Conservation (phyloP, 2,329 filamentous ascomycete species). For the Alternaria ventricosa region DNA sequence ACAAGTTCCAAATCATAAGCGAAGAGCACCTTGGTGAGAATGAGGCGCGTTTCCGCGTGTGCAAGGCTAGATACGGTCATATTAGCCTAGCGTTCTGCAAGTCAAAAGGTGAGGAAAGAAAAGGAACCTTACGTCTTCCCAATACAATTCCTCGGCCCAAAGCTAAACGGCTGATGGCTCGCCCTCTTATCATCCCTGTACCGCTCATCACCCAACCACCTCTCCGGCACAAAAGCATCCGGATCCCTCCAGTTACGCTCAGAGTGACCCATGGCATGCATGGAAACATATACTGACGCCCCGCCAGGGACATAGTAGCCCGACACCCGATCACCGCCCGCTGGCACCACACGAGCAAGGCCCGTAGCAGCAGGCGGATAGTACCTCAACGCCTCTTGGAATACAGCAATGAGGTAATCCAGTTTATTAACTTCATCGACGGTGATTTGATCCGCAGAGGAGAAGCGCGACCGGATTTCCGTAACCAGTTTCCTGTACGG, state of each 20-base stretch:
- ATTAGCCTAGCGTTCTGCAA: too few species aligned
- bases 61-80: conserved; percentile 20
- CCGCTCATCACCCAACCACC: conserved; percentile 48
- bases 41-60: conserved; percentile 37
- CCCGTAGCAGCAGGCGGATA: conserved; percentile 42
- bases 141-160: conserved; percentile 37
- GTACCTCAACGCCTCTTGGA: conserved; percentile 34
- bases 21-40: conserved; percentile 33
- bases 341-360: conserved; percentile 36
- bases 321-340: conserved; percentile 30
- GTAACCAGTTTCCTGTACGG: conserved; percentile 25
- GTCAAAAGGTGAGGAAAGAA: too few species aligned
- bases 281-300: conserved; percentile 34
- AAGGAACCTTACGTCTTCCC: too few species aligned
- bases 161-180: conserved; percentile 35
- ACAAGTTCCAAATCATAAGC: conserved; percentile 34
- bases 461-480: conserved; percentile 35
- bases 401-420: conserved; percentile 36
- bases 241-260: conserved; percentile 35
- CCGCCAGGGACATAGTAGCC: conserved; percentile 38
- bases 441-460: conserved; percentile 26
- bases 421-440: conserved; percentile 33
- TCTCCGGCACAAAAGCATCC: conserved; percentile 34
- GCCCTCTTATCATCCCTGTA: conserved; percentile 44
- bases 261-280: conserved; percentile 42